Conservation (phyloP, 305 asterid species). For the Fraxinus floribunda region DNA sequence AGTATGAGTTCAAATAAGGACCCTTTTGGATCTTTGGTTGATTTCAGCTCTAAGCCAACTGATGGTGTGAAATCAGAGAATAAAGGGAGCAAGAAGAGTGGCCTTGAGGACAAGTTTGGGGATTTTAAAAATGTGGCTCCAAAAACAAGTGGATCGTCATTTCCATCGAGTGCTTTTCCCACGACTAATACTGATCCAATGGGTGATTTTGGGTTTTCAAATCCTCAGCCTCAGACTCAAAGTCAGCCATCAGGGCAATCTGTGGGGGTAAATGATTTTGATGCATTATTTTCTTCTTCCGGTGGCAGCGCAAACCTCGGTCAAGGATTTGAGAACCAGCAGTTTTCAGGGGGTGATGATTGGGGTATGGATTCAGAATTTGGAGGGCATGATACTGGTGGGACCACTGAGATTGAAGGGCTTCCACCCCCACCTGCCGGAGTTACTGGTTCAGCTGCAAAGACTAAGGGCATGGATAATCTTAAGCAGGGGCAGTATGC, state of each 20-base stretch:
- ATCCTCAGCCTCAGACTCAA: slow-evolving; percentile 31
- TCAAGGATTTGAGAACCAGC: slow-evolving; percentile 37
- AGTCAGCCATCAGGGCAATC: slow-evolving; percentile 51
- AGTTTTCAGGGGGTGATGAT: slow-evolving; percentile 57
- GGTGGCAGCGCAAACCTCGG: slow-evolving; percentile 28
- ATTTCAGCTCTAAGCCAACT: slow-evolving; percentile 51
- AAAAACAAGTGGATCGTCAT: slow-evolving; percentile 41
- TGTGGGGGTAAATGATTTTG: slow-evolving; percentile 52
- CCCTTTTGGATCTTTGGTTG: slow-evolving; percentile 75
- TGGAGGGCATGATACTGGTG: slow-evolving; percentile 55
- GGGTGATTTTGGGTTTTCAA: slow-evolving; percentile 59
- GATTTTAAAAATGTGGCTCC: slow-evolving; percentile 52
- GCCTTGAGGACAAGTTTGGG: slow-evolving; percentile 48
- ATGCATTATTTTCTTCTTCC: slow-evolving; percentile 47
- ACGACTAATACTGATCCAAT: slow-evolving; percentile 38
- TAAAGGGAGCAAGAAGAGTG: slow-evolving; percentile 40
- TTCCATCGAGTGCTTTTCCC: slow-evolving; percentile 35
- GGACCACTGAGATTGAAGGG: slow-evolving; percentile 82
- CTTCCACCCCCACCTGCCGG: slow-evolving; percentile 94
- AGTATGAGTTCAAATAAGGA: slow-evolving; percentile 58
- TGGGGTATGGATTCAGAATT: slow-evolving; percentile 63
- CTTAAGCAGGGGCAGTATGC: slow-evolving; percentile 89
- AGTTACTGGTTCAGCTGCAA: slow-evolving; percentile 65
- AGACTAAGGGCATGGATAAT: slow-evolving; percentile 78
- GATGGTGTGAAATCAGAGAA: slow-evolving; percentile 44